These are phyloP conservation scores for Naganishia randhawae DNA, from an alignment of 768 basidiomycete genomes.

Conservation along the genomic window DNA sequence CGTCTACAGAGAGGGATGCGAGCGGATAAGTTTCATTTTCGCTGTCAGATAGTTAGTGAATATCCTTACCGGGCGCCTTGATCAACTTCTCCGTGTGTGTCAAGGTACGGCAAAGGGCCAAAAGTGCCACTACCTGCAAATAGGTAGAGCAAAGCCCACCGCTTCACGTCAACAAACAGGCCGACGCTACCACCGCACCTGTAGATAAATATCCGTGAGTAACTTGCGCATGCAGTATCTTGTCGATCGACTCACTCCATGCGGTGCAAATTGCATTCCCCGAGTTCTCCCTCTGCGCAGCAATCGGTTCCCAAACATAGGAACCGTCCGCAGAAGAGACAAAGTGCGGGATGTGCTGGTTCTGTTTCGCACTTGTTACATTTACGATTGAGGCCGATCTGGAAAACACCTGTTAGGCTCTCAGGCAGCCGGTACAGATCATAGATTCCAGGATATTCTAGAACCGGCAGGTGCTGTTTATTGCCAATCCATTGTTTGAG, in stretches of 20 bases:
- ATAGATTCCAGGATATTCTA: constrained; percentile 81
- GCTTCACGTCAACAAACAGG: constrained; percentile 84
- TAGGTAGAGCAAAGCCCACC: constrained; percentile 82
- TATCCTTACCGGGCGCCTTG: constrained; percentile 72
- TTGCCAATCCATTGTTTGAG: constrained; percentile 70
- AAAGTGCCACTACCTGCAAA: constrained; percentile 88
- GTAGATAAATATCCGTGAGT: constrained; percentile 9
- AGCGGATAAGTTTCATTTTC: neutral
- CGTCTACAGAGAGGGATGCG: constrained; percentile 56
- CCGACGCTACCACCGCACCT: constrained; percentile 90
- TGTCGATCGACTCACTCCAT: constrained; percentile 68
- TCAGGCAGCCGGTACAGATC: constrained; percentile 75
- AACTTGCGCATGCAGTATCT: neutral
- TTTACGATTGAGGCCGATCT: constrained; percentile 65
- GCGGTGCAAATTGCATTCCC: constrained; percentile 94
- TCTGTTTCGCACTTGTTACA: constrained; percentile 74
- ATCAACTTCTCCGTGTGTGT: constrained; percentile 90
- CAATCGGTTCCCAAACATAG: constrained; percentile 90
- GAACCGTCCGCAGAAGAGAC: constrained; percentile 79
- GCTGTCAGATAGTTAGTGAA: neutral
- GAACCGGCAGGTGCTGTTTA: constrained; percentile 58
- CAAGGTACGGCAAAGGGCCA: constrained; percentile 81
- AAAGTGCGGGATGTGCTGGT: constrained; percentile 82
- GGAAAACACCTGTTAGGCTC: constrained; percentile 77
- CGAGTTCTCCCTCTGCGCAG: constrained; percentile 66